phyloP scores from a whole-genome alignment of 2,329 filamentous ascomycete genomes.

The Pochonia chlamydosporia region DNA sequence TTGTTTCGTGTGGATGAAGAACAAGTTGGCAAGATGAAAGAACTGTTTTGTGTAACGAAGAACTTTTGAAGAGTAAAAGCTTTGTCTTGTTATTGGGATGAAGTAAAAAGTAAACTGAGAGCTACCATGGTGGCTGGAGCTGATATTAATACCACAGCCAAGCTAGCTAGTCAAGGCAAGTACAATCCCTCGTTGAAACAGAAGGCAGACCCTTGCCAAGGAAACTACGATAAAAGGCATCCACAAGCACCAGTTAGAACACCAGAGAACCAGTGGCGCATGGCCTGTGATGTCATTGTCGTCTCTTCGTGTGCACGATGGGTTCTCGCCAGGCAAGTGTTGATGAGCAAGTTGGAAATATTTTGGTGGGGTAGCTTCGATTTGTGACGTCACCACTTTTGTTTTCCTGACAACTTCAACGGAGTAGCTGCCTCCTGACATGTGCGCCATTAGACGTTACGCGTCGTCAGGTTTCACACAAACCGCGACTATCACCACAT shows the following conservation, averaged over 20 bases:
- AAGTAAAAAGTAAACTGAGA: background rate
- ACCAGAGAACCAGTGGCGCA: background rate
- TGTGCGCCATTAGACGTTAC: background rate
- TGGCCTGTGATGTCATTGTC: constrained; percentile 7
- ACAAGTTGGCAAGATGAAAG: background rate
- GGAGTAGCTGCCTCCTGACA: background rate
- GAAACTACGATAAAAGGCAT: background rate
- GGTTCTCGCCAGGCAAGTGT: background rate
- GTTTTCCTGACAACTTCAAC: background rate
- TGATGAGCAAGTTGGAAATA: background rate
- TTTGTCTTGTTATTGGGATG: background rate
- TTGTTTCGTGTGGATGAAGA: background rate
- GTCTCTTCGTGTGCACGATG: background rate
- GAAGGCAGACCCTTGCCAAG: constrained; percentile 1
- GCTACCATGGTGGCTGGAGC: background rate
- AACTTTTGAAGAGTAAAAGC: background rate
- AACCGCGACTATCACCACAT: no score
- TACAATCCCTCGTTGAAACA: background rate
- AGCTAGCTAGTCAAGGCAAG: background rate
- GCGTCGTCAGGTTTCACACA: background rate
- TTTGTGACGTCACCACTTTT: constrained; percentile 7
- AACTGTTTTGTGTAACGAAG: background rate
- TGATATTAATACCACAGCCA: background rate
- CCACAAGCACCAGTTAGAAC: background rate
- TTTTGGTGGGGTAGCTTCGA: constrained; percentile 2